A percentile compares a stretch with the other conserved stretches of the same genome.
phyloP scores from a whole-genome alignment of 139 green algal genomes.

The Chlamydomonas schloesseri region DNA sequence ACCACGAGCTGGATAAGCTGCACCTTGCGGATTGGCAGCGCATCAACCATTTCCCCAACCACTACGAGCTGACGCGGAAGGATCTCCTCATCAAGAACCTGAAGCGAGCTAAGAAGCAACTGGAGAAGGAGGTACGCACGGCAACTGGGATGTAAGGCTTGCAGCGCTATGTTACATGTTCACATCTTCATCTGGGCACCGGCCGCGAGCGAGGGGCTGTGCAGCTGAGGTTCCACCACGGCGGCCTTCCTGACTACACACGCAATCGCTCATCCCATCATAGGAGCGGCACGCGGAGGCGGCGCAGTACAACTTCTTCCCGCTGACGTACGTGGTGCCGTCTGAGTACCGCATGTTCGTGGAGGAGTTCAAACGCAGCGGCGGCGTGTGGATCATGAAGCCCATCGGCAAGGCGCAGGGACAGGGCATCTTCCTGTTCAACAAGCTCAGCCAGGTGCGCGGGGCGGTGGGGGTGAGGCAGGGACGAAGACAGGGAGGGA shows the following conservation, averaged over 20 bases:
- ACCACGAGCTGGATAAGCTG: constrained; percentile 71
- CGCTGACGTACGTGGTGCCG: constrained; percentile 77
- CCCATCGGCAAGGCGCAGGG: constrained; percentile 82
- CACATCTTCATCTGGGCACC: too few relatives aligned
- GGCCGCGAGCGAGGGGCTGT: neutral
- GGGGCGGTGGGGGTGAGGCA: neutral
- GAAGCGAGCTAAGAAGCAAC: constrained; percentile 78
- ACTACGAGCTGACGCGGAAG: constrained; percentile 91
- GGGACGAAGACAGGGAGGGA: neutral
- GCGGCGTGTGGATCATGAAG: constrained; percentile 92
- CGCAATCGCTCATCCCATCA: too few relatives aligned
- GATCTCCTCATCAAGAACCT: constrained; percentile 92
- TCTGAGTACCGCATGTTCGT: constrained; percentile 88
- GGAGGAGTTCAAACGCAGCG: constrained; percentile 82
- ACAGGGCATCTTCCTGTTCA: constrained; percentile 91
- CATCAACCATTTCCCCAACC: constrained; percentile 93
- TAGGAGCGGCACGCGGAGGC: constrained; percentile 65
- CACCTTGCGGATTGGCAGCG: constrained; percentile 82
- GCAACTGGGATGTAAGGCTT: neutral
- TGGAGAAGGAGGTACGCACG: constrained; percentile 73
- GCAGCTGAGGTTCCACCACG: constrained; percentile 1
- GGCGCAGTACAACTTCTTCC: constrained; percentile 79
- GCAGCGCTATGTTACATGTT: too few relatives aligned
- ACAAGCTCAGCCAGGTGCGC: constrained; percentile 85
- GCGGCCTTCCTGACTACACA: too few relatives aligned